phyloP scores from a whole-genome alignment of 805 yeast species.

The Kregervanrija delftensis region DNA sequence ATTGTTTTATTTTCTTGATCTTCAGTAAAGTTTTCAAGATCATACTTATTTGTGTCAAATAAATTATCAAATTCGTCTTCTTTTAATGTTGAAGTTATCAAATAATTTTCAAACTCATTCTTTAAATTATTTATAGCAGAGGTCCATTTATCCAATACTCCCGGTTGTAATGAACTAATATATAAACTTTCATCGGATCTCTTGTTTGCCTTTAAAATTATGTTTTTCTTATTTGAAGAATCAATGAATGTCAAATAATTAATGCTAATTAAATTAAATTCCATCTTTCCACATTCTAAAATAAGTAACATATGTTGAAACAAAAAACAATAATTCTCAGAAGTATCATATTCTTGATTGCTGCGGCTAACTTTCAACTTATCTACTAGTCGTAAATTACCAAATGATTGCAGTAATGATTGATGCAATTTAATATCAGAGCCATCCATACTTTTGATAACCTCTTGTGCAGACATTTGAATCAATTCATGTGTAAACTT shows the following conservation, averaged over 20 bases:
- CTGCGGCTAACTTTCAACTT: conserved; percentile 13
- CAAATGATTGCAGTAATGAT: conserved; percentile 18
- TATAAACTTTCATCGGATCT: not conserved
- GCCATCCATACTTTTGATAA: conserved; percentile 4
- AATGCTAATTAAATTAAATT: conserved; percentile 10
- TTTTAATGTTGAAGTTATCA: conserved; percentile 21
- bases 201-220: conserved; percentile 6
- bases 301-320: conserved; percentile 21
- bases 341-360: conserved; percentile 1
- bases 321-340: conserved; percentile 21
- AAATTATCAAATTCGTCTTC: conserved; percentile 19
- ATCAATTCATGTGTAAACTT: conserved; percentile 19
- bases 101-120: conserved; percentile 16
- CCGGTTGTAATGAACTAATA: not conserved
- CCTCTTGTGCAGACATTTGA: conserved; percentile 10
- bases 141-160: conserved; percentile 25
- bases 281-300: conserved; percentile 5
- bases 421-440: conserved; percentile 9
- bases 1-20: not conserved
- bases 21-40: too few relatives aligned
- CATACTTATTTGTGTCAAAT: not conserved
- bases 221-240: conserved; percentile 1
- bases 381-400: conserved; percentile 26
- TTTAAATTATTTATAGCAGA: conserved; percentile 20
- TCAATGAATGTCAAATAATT: conserved; percentile 13